Base-by-base conservation (phyloP, 305 asterid genomes). In the Fraxinus albicans region DNA sequence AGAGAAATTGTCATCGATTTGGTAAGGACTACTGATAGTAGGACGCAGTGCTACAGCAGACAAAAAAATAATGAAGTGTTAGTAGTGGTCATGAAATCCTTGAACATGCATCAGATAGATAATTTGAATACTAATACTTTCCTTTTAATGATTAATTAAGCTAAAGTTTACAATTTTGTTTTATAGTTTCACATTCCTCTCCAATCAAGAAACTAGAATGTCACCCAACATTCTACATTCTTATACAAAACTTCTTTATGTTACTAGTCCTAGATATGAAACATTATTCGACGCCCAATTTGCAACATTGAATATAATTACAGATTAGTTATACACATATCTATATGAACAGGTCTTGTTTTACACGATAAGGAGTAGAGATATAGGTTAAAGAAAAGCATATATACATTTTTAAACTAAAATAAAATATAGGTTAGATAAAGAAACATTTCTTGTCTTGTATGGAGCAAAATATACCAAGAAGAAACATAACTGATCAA, bases 11-110 rank as follows among this genome's bases (percentile, higher is more conserved):
- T 94, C 98, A 87, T 93, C 99, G 81, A 92, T 85, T 86, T 89
- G 95, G 85, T 89, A 91, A 78, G 92, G 82, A 81, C 87, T 89
- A 86, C 88, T 88, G 85, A 95, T 86, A 84, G 47, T 92, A 77
- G 99, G 99, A 70, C 98, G 98, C 89, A 96, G 97, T 76, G 99
- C 99, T 96, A 84, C 78, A 89, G 77, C 83, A 91, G 19, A 79
- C 77, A 84, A 87, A 78, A 83, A 78, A 84, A 82, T 84, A 85
- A 55, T 84, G 70, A 82, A 44, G 65, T 19, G 83, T 83, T 78
- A 84, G 81, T 23, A 53, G 55, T 76, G 73, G 77, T 40, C 82
- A 53, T 77, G 15, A 55, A 81, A 53, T 25, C 36, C 33, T 53
- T 15, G 78, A 72, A 65, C 36, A 77, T 77, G 65, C 67, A 53